Conservation (phyloP, 495 filamentous ascomycete genomes). For the Aspergillus carlsbadensis region DNA sequence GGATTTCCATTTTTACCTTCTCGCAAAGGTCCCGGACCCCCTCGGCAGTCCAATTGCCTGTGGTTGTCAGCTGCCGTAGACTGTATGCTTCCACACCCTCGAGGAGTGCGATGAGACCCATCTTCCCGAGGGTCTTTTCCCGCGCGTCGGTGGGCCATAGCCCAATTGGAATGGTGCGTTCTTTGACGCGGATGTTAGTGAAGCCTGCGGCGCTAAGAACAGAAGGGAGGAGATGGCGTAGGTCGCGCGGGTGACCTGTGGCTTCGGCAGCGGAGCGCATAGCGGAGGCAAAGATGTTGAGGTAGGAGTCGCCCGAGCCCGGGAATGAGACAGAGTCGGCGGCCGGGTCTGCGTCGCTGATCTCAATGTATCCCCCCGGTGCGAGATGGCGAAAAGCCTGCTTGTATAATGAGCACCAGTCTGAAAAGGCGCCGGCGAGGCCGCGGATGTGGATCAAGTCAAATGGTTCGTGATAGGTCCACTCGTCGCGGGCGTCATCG, state of each 20-base stretch:
- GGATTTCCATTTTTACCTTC: conserved; percentile 51
- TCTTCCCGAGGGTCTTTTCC: conserved; percentile 59
- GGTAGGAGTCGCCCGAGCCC: conserved; percentile 30
- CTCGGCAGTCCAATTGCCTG: conserved; percentile 54
- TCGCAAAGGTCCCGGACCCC: conserved; percentile 56
- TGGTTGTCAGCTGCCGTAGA: conserved; percentile 59
- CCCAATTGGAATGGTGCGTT: conserved; percentile 61
- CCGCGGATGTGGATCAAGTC: conserved; percentile 67
- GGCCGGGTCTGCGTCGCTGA: conserved; percentile 40
- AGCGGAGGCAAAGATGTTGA: conserved; percentile 35
- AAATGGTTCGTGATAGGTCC: conserved; percentile 57
- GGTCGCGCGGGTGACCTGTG: conserved; percentile 41
- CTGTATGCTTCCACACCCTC: conserved; percentile 64
- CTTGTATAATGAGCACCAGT: conserved; percentile 61
- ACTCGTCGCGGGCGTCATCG: conserved; percentile 60
- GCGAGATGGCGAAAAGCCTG: conserved; percentile 60
- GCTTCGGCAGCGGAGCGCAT: conserved; percentile 36
- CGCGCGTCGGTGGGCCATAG: conserved; percentile 51
- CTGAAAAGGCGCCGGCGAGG: conserved; percentile 60
- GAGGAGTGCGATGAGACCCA: conserved; percentile 62
- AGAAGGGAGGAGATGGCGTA: conserved; percentile 52
- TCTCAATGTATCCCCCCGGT: conserved; percentile 65
- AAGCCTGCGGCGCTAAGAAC: conserved; percentile 59
- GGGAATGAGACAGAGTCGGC: conserved; percentile 28
- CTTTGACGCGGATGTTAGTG: conserved; percentile 53